Base-by-base conservation (phyloP, 768 basidiomycete species). In the Gymnopilus junonius region DNA sequence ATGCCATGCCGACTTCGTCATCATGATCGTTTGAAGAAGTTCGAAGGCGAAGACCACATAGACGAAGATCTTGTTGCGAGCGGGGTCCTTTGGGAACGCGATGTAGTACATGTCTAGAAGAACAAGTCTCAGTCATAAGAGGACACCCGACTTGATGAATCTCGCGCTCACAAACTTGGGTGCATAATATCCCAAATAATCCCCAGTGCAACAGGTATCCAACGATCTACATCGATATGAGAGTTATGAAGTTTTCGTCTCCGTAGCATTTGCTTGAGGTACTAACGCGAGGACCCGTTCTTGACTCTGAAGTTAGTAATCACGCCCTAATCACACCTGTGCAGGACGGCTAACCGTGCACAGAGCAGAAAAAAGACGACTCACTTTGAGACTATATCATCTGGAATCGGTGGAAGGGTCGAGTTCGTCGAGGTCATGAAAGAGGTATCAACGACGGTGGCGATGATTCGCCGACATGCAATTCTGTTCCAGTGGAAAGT, bases 21-120 rank as follows among this genome's bases (percentile, higher is more conserved):
- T 50, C 0, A 67, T 29, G 32, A 65, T 50, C 4, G 55, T 62
- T 31, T 67, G 63, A 7, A 56, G 37, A 2, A 64, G 11, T 25
- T 67, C 66, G 1, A 67, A 20, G 27, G 46, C 6, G 27, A 59
- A 67, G 12, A 67, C 66, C 20, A n/a, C 17, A 29, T 65, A 65
- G 1, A 64, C 66, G n/a, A 65, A 45, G 7, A 58, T 11, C 23
- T 65, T 65, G 8, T 29, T 46, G 14, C 50, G 45, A 10, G 55
- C 29, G 1, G 60, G 37, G 21, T 67, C 63, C 1, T 48, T 37
- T 12, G 66, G 54, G 39, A 67, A 67, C 7, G 63, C 63, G 20
- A 64, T 37, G 20, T 62, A 62, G 43, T 67, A 67, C 12, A 64
- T 29, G 40, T 48, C 66, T 64, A 35, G 17, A 25, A 32, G n/a